Evolutionary conservation across 495 filamentous ascomycete species (phyloP).

Genomic region (Daldinia vernicosa): DNA sequence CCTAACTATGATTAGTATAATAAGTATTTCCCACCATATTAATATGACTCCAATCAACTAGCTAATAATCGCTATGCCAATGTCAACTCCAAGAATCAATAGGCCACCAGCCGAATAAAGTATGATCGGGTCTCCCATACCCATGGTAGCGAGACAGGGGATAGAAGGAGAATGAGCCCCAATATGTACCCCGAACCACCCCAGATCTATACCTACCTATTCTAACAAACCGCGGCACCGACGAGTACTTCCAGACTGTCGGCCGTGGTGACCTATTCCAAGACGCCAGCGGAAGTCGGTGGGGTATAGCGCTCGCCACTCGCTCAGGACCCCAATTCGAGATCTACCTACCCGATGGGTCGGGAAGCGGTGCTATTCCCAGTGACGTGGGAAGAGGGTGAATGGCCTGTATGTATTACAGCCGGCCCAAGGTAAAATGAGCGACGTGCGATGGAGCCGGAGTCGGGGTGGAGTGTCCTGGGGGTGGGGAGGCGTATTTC

Average conservation of each 20-base stretch:
- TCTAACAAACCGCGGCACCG: slow-evolving; percentile 58
- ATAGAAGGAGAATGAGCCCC: not conserved
- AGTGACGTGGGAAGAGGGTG: slow-evolving; percentile 58
- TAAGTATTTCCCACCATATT: not conserved
- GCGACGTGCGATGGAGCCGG: slow-evolving; percentile 56
- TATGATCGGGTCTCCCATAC: slow-evolving; percentile 6
- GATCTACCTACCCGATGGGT: slow-evolving; percentile 64
- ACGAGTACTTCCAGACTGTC: slow-evolving; percentile 59
- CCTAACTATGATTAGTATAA: not conserved
- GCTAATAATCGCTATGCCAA: not conserved
- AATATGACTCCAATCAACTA: too few relatives aligned
- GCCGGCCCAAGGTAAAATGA: slow-evolving; percentile 55
- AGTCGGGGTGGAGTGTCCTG: slow-evolving; percentile 36
- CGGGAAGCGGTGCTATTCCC: slow-evolving; percentile 63
- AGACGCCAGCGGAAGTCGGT: slow-evolving; percentile 62
- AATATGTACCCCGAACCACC: slow-evolving; percentile 28
- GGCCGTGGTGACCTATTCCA: slow-evolving; percentile 62
- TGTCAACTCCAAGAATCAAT: too few relatives aligned
- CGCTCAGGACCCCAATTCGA: slow-evolving; percentile 50
- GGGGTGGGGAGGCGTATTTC: slow-evolving; percentile 49
- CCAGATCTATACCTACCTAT: slow-evolving; percentile 49
- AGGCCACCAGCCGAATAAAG: not conserved
- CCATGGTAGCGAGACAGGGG: slow-evolving; percentile 17
- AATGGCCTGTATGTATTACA: slow-evolving; percentile 53
- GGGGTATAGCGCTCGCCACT: slow-evolving; percentile 59